A percentile compares a stretch with the other conserved stretches of the same genome.
Conservation (phyloP, 305 asterid species). For the Fraxinus nigra region DNA sequence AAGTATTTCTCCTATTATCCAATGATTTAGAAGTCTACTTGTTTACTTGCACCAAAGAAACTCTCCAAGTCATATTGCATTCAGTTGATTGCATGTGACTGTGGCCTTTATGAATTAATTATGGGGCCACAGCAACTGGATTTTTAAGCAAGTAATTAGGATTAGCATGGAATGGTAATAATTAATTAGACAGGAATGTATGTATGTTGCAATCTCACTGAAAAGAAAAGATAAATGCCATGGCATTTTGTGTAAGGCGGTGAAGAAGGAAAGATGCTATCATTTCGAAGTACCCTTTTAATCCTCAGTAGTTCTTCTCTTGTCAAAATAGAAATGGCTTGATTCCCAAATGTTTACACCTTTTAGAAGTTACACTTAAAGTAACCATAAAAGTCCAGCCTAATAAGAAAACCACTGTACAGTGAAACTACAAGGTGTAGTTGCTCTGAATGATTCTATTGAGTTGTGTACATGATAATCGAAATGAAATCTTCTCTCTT, state of each 20-base stretch:
- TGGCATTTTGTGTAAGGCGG: background rate
- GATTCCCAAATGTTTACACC: background rate
- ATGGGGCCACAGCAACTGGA: background rate
- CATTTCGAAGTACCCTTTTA: background rate
- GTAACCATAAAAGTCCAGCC: background rate
- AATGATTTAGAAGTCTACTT: background rate
- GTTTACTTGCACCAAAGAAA: background rate
- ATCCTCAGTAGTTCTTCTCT: background rate
- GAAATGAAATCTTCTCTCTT: background rate
- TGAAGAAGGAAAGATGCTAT: background rate
- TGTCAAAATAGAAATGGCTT: background rate
- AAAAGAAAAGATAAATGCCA: background rate
- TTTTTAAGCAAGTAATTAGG: background rate
- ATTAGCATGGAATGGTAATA: background rate
- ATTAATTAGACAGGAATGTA: background rate
- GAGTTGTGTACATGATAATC: too few species aligned
- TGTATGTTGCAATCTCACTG: background rate
- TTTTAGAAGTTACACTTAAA: background rate
- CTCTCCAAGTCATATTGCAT: background rate
- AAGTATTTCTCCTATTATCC: constrained; percentile 39
- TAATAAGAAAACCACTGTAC: background rate
- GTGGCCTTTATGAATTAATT: background rate
- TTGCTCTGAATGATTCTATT: background rate
- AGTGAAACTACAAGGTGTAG: background rate
- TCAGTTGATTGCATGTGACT: background rate